phyloP scores from a whole-genome alignment of 306 rosid genomes.

The Vicia sativa region DNA sequence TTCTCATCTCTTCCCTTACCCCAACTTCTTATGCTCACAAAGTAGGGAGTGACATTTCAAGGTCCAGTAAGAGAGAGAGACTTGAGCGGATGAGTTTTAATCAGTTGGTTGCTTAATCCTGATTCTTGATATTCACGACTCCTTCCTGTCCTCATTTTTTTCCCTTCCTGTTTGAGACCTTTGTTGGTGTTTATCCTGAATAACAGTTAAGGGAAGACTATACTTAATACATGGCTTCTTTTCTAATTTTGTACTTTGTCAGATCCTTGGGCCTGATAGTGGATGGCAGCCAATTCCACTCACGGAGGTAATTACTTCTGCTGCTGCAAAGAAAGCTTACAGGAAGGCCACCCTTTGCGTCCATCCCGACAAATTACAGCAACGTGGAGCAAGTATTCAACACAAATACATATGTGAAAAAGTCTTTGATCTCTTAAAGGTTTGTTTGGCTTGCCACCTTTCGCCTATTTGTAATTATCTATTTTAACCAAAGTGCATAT shows the following conservation, averaged over 20 bases:
- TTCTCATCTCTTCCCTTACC: conserved; percentile 16
- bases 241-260: conserved; percentile 37
- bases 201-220: not conserved
- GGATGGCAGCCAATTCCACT: conserved; percentile 95
- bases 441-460: conserved; percentile 37
- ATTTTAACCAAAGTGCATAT: conserved; percentile 24
- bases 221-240: not conserved
- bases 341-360: conserved; percentile 96
- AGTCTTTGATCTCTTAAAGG: conserved; percentile 96
- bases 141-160: not conserved
- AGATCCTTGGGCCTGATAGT: conserved; percentile 89
- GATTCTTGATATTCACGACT: conserved; percentile 25
- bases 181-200: conserved; percentile 4
- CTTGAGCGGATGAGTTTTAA: conserved; percentile 24
- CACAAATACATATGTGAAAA: conserved; percentile 92
- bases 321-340: conserved; percentile 92
- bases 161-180: conserved; percentile 25
- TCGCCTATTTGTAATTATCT: conserved; percentile 8
- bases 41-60: not conserved
- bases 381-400: conserved; percentile 86
- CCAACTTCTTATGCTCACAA: conserved; percentile 15
- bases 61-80: conserved; percentile 5
- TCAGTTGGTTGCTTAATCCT: conserved; percentile 24
- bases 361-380: conserved; percentile 97
- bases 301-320: conserved; percentile 88